Base-by-base conservation (phyloP, 116 monocot species). In the Phalaenopsis hybrid region DNA sequence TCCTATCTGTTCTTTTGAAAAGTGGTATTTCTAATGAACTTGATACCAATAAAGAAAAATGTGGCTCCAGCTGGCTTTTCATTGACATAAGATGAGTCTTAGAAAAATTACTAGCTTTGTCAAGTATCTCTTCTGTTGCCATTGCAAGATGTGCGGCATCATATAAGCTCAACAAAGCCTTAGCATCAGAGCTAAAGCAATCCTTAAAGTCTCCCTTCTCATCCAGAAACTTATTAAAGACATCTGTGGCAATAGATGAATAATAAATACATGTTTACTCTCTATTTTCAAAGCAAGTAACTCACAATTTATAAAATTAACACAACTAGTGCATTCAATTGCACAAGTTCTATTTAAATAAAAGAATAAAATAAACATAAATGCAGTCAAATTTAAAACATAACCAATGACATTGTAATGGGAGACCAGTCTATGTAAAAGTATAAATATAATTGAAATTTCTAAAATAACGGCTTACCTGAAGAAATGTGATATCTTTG, bases 171-270 rank as follows among this genome's bases (percentile, higher is more conserved):
- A 75, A 44, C 44, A 75, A 44, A n/a, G 44, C 75, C n/a, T 75
- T 75, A 45, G 45, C 45, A 74, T 74, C 41, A 44, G 17, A 15
- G 43, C 45, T 43, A 4, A 75, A 44, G 75, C 44, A 43, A 18
- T 75, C 75, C 43, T 44, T 28, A 45, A 75, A 75, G 20, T 75
- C 45, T 44, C 75, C 75, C 3, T 86, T 69, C 7, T 79, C 73
- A 21, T 85, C 78, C 67, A 79, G 79, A 58, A 84, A 86, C 49
- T 79, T 76, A 33, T 17, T 33, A 74, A 88, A 88, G 5, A 49
- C 74, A 34, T 72, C 82, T 85, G 82, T 13, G 15, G 11, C 31
- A 34, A 37, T 72, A 5, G 41, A 72, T 4, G 37, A 72, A 72
- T 21, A 1, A 72, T 34, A 55, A 55, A 55, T 55, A 15, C 3